Conservation (phyloP, 306 rosid genomes). For the Lagenaria siceraria region DNA sequence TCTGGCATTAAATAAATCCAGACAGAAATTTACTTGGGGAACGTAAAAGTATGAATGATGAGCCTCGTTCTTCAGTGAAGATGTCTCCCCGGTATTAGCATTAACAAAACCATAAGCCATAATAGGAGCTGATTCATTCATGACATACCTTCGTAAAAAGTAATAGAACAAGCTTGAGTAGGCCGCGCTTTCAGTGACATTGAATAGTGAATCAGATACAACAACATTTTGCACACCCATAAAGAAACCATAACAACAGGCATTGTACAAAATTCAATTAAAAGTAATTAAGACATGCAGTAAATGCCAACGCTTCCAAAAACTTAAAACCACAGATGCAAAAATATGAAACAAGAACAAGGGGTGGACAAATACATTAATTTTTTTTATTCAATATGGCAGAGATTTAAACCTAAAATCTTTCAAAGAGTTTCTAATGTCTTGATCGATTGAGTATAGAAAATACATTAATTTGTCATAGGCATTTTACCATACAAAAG, state of each 20-base stretch:
- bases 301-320: background rate
- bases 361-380: background rate
- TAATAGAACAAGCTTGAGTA: background rate
- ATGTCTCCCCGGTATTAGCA: conserved; percentile 22
- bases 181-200: background rate
- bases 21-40: conserved; percentile 60
- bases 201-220: background rate
- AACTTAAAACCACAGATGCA: background rate
- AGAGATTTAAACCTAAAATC: background rate
- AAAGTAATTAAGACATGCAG: background rate
- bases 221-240: background rate
- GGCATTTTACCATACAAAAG: background rate
- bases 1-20: background rate
- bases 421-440: background rate
- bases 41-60: conserved; percentile 54
- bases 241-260: background rate
- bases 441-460: background rate
- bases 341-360: background rate
- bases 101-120: conserved; percentile 70
- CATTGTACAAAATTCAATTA: background rate
- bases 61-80: conserved; percentile 26
- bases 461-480: background rate
- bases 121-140: conserved; percentile 39
- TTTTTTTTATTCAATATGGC: background rate
- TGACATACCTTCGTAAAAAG: conserved; percentile 42